A percentile compares a stretch with the other conserved stretches of the same genome.
Evolutionary conservation across 148 eudicot genomes (phyloP).

Genomic region (Limonium bicolor): DNA sequence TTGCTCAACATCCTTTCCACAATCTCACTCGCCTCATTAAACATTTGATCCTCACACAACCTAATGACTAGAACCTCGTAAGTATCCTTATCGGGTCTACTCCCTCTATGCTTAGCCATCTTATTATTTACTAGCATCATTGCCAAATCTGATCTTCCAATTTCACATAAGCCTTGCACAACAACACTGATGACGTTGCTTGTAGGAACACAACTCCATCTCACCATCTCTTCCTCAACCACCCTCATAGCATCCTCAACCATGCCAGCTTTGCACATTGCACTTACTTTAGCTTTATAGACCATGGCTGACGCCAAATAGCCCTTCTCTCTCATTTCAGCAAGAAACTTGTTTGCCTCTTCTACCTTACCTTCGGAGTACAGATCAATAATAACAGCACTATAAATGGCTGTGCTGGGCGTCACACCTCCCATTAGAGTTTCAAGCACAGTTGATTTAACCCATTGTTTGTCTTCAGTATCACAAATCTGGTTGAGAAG

Average conservation of each 20-base stretch:
- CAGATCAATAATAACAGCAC: constrained; percentile 48
- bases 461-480: constrained; percentile 20
- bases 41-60: constrained; percentile 46
- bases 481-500: constrained; percentile 28
- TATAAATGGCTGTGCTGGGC: constrained; percentile 56
- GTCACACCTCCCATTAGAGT: constrained; percentile 54
- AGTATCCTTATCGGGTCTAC: constrained; percentile 52
- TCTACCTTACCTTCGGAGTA: constrained; percentile 42
- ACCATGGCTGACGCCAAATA: constrained; percentile 27
- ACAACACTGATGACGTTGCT: constrained; percentile 27
- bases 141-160: constrained; percentile 28
- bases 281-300: constrained; percentile 56
- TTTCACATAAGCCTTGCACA: constrained; percentile 47
- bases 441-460: constrained; percentile 41
- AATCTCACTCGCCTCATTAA: constrained; percentile 47
- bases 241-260: constrained; percentile 55
- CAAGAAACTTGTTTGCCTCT: constrained; percentile 46
- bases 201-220: constrained; percentile 53
- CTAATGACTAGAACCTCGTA: constrained; percentile 38
- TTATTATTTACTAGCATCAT: constrained; percentile 45
- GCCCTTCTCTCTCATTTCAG: constrained; percentile 45
- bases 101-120: constrained; percentile 49
- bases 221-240: constrained; percentile 53
- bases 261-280: constrained; percentile 33
- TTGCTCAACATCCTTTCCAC: constrained; percentile 51